phyloP scores from a whole-genome alignment of 1,284 basidiomycete species.

The Ceratobasidium sp. region DNA sequence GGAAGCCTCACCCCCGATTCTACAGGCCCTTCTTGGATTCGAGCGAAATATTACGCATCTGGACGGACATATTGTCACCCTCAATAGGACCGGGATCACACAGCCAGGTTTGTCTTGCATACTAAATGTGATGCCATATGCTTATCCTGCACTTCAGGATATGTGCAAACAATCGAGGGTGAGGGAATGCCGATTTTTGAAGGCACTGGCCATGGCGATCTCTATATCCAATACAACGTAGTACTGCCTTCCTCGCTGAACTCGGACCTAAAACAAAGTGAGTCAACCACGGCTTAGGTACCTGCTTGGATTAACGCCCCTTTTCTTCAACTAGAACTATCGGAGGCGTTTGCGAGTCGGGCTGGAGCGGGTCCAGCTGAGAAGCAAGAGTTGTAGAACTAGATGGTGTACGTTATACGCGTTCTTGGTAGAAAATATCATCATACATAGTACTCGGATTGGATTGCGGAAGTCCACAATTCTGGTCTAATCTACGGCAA shows the following conservation, averaged over 20 bases:
- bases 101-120: conserved; percentile 74
- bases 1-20: conserved; percentile 47
- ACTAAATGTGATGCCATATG: neutral
- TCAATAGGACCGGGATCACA: conserved; percentile 81
- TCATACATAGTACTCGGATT: neutral
- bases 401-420: conserved; percentile 1
- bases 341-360: conserved; percentile 16
- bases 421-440: conserved; percentile 17
- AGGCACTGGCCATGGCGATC: conserved; percentile 73
- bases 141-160: conserved; percentile 61
- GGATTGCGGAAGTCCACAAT: neutral
- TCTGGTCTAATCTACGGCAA: neutral
- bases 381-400: conserved; percentile 31
- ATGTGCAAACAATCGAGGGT: conserved; percentile 83
- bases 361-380: conserved; percentile 17
- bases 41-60: conserved; percentile 88
- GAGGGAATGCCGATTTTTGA: conserved; percentile 90
- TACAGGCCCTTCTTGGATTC: conserved; percentile 82
- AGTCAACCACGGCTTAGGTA: conserved; percentile 46
- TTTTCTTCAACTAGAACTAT: conserved; percentile 10
- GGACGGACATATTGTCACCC: conserved; percentile 82
- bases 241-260: conserved; percentile 81
- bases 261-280: conserved; percentile 73
- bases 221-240: conserved; percentile 92
- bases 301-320: neutral